These are phyloP conservation scores for Xylariaceae sp. DNA, from an alignment of 2,329 filamentous ascomycete genomes.

Conservation along the genomic window DNA sequence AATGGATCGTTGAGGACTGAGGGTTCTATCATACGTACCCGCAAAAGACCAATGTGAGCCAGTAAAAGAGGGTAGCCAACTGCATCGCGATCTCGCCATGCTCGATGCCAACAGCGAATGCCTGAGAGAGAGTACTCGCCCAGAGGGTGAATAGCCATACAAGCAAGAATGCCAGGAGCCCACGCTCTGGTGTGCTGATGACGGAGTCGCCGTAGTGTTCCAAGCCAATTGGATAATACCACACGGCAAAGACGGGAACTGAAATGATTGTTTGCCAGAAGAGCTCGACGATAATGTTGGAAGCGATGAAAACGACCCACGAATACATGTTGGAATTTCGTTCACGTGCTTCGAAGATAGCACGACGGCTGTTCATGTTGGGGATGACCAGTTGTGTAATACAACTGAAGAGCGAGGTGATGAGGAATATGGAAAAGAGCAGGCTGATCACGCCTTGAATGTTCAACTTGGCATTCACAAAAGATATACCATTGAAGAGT, in stretches of 20 bases:
- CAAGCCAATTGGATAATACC: slow-evolving; percentile 19
- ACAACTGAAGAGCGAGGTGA: slow-evolving; percentile 64
- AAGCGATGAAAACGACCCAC: slow-evolving; percentile 76
- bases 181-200: slow-evolving; percentile 4
- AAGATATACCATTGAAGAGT: slow-evolving; percentile 75
- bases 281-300: slow-evolving; percentile 75
- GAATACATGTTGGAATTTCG: slow-evolving; percentile 73
- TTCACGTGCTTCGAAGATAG: slow-evolving; percentile 76
- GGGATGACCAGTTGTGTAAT: slow-evolving; percentile 77
- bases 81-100: slow-evolving; percentile 3
- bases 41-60: slow-evolving; percentile 14
- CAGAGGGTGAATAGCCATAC: slow-evolving; percentile 9
- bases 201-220: slow-evolving; percentile 4
- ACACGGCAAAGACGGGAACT: slow-evolving; percentile 7
- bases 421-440: slow-evolving; percentile 17
- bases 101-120: background rate
- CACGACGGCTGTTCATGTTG: slow-evolving; percentile 71
- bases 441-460: slow-evolving; percentile 70
- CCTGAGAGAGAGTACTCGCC: slow-evolving; percentile 10
- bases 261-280: slow-evolving; percentile 28
- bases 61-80: slow-evolving; percentile 8
- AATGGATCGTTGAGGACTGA: background rate
- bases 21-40: slow-evolving; percentile 9
- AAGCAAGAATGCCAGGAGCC: slow-evolving; percentile 6
- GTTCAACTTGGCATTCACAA: slow-evolving; percentile 64